These are phyloP conservation scores for Elongisporangium prolatum DNA, from an alignment of 352 stramenopile species.

Conservation along the genomic window DNA sequence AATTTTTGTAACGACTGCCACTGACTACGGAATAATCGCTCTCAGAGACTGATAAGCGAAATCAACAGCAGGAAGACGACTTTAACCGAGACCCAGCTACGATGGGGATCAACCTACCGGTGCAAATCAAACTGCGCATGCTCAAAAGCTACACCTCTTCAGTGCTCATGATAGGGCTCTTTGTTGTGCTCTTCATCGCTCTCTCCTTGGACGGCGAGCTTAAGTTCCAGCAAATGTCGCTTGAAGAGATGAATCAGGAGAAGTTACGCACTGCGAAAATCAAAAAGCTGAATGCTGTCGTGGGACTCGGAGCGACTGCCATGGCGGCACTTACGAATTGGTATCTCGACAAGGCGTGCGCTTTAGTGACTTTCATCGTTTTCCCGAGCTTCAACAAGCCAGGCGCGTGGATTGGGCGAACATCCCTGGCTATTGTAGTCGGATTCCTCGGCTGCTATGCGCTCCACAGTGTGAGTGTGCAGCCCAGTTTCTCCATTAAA, in stretches of 20 bases:
- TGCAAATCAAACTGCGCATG: neutral
- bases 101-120: neutral
- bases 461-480: neutral
- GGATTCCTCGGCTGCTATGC: neutral
- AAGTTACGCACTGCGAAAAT: neutral
- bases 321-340: neutral
- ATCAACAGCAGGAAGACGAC: too few species aligned
- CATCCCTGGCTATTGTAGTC: neutral
- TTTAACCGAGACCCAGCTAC: too few species aligned
- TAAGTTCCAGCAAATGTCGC: neutral
- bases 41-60: too few species aligned
- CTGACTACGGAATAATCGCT: too few species aligned
- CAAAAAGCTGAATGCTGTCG: neutral
- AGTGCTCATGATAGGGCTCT: neutral
- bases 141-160: neutral
- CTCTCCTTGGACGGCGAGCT: neutral
- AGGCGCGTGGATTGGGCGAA: neutral
- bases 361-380: neutral
- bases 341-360: neutral
- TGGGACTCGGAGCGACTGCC: neutral
- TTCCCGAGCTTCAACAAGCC: neutral
- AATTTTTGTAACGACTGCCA: too few species aligned
- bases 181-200: neutral
- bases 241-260: neutral
- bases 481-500: neutral